These are phyloP conservation scores for Hypseocharis bilobata DNA, from an alignment of 441 rosid genomes.

Conservation along the genomic window DNA sequence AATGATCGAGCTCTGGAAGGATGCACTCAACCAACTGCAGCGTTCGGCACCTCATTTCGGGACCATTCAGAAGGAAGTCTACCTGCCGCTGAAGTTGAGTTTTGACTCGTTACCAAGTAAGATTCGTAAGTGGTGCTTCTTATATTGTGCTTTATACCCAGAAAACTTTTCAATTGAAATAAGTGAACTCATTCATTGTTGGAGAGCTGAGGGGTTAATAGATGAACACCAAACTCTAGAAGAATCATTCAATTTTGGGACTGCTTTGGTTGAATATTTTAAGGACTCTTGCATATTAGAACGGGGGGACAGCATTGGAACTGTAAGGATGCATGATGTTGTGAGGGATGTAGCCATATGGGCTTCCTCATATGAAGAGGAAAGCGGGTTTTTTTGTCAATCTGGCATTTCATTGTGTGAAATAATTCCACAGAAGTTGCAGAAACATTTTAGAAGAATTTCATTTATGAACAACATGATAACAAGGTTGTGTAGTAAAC, in stretches of 20 bases:
- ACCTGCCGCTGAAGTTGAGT: slow-evolving; percentile 19
- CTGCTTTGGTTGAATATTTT: slow-evolving; percentile 24
- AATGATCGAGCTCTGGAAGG: slow-evolving; percentile 20
- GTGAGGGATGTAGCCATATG: slow-evolving; percentile 29
- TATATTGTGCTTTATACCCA: slow-evolving; percentile 25
- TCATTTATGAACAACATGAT: slow-evolving; percentile 26
- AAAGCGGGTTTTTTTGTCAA: slow-evolving; percentile 18
- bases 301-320: slow-evolving; percentile 21
- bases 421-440: slow-evolving; percentile 10
- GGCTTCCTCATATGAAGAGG: slow-evolving; percentile 17
- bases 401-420: slow-evolving; percentile 5
- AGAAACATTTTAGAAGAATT: slow-evolving; percentile 13
- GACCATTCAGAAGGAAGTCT: slow-evolving; percentile 18
- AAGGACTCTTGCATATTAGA: slow-evolving; percentile 36
- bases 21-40: slow-evolving; percentile 18
- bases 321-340: slow-evolving; percentile 29
- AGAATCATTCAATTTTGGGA: slow-evolving; percentile 22
- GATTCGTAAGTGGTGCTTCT: slow-evolving; percentile 21
- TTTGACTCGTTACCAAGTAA: slow-evolving; percentile 22
- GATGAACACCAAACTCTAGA: slow-evolving; percentile 22
- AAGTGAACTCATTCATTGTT: slow-evolving; percentile 28
- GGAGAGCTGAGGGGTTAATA: slow-evolving; percentile 29
- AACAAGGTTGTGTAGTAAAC: slow-evolving; percentile 14
- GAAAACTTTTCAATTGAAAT: slow-evolving; percentile 20
- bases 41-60: slow-evolving; percentile 4